A percentile compares a stretch with the other conserved stretches of the same genome.
Conservation (phyloP, 371 early-diverging fungal genomes). For the Coemansia sp. region DNA sequence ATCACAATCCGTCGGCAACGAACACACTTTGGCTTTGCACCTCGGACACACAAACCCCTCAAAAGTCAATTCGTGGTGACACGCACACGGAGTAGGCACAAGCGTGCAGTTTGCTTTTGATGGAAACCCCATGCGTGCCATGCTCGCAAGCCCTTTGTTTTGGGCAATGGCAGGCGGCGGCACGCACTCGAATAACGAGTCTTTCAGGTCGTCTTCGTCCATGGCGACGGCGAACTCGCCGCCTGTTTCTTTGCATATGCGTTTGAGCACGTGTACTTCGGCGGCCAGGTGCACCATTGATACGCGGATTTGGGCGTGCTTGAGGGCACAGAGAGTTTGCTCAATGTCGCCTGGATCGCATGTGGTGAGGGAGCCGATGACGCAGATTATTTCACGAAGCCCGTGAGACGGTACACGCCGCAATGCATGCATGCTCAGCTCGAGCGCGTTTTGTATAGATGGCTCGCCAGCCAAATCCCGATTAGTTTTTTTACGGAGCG, state of each 20-base stretch:
- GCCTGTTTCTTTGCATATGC: slow-evolving; percentile 69
- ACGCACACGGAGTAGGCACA: slow-evolving; percentile 76
- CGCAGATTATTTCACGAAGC: slow-evolving; percentile 79
- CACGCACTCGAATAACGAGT: slow-evolving; percentile 72
- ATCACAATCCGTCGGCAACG: slow-evolving; percentile 90
- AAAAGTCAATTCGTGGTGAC: slow-evolving; percentile 74
- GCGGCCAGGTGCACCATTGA: slow-evolving; percentile 86
- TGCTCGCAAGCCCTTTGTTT: slow-evolving; percentile 45
- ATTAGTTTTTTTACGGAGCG: slow-evolving; percentile 57
- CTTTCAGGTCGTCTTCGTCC: slow-evolving; percentile 79
- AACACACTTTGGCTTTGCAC: slow-evolving; percentile 81
- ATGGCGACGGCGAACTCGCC: slow-evolving; percentile 84
- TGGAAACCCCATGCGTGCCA: slow-evolving; percentile 89
- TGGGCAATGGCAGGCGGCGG: slow-evolving; percentile 75
- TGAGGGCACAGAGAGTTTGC: slow-evolving; percentile 70
- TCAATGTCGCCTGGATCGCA: slow-evolving; percentile 91
- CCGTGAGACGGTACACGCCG: slow-evolving; percentile 90
- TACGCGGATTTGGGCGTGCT: slow-evolving; percentile 70
- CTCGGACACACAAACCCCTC: slow-evolving; percentile 88
- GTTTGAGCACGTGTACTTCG: slow-evolving; percentile 83
- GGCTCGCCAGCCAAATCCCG: slow-evolving; percentile 84
- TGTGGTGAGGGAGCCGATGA: slow-evolving; percentile 85
- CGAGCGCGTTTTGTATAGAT: slow-evolving; percentile 87
- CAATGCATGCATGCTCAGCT: slow-evolving; percentile 70
- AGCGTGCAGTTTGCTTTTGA: slow-evolving; percentile 55